These are phyloP conservation scores for Suillus placidus DNA, from an alignment of 768 basidiomycete genomes.

Conservation along the genomic window DNA sequence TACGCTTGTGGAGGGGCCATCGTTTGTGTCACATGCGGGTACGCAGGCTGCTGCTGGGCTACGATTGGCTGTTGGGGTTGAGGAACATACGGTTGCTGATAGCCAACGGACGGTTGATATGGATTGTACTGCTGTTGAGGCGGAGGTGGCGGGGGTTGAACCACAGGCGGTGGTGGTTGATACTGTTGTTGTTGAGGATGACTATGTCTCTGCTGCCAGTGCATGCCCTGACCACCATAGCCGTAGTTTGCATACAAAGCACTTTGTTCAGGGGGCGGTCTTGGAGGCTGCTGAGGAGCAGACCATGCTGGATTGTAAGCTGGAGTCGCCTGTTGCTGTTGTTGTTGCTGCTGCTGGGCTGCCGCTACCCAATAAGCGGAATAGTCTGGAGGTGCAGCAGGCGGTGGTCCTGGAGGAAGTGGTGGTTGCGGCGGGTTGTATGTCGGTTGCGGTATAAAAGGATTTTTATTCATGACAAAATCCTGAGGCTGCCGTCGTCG, in stretches of 20 bases:
- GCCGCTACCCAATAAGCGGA: slow-evolving; percentile 75
- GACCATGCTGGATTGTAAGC: slow-evolving; percentile 71
- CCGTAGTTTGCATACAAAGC: slow-evolving; percentile 91
- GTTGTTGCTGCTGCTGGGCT: slow-evolving; percentile 49
- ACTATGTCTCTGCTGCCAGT: slow-evolving; percentile 70
- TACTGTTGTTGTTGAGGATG: slow-evolving; percentile 57
- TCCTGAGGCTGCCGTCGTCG: slow-evolving; percentile 4
- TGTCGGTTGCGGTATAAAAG: slow-evolving; percentile 69
- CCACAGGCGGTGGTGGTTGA: slow-evolving; percentile 52
- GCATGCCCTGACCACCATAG: slow-evolving; percentile 69
- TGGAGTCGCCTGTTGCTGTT: slow-evolving; percentile 54
- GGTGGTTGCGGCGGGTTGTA: slow-evolving; percentile 77
- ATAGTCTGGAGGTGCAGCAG: slow-evolving; percentile 75
- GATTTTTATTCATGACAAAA: slow-evolving; percentile 79
- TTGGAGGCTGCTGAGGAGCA: slow-evolving; percentile 59
- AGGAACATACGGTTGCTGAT: slow-evolving; percentile 68
- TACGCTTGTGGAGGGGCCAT: slow-evolving; percentile 45
- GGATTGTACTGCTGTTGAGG: slow-evolving; percentile 72
- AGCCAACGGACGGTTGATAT: slow-evolving; percentile 70
- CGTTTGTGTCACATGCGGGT: slow-evolving; percentile 44
- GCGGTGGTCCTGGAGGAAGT: slow-evolving; percentile 78
- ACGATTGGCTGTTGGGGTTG: slow-evolving; percentile 58
- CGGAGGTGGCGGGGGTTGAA: slow-evolving; percentile 54
- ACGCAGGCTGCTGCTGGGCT: slow-evolving; percentile 40
- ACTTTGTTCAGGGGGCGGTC: slow-evolving; percentile 77